Evolutionary conservation across 2,329 filamentous ascomycete species (phyloP).

Genomic region (Fusarium proliferatum): DNA sequence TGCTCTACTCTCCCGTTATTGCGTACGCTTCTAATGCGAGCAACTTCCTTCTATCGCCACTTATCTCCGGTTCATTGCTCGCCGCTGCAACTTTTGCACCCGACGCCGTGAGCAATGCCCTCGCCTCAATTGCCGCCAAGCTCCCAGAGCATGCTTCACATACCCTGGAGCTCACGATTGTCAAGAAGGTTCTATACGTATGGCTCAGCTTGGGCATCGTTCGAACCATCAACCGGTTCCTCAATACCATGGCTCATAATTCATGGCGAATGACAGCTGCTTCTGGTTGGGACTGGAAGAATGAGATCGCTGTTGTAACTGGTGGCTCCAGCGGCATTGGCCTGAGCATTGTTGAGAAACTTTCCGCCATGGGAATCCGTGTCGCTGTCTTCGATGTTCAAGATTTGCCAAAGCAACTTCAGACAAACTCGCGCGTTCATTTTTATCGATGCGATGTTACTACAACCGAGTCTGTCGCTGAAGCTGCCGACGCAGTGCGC

Average conservation of each 20-base stretch:
- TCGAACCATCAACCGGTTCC: conserved; percentile 36
- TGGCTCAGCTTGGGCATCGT: conserved; percentile 43
- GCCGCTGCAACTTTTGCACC: conserved; percentile 29
- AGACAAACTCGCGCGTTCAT: conserved; percentile 34
- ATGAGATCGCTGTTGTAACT: conserved; percentile 57
- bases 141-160: conserved; percentile 12
- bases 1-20: conserved; percentile 38
- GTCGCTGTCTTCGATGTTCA: conserved; percentile 76
- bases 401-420: conserved; percentile 42
- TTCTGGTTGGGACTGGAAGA: conserved; percentile 50
- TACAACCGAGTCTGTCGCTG: conserved; percentile 56
- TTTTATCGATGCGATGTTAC: conserved; percentile 55
- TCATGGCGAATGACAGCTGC: conserved; percentile 42
- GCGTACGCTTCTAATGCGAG: conserved; percentile 1
- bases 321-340: conserved; percentile 59
- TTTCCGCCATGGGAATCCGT: conserved; percentile 60
- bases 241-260: conserved; percentile 47
- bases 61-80: conserved; percentile 34
- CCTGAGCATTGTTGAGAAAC: conserved; percentile 48
- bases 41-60: conserved; percentile 28
- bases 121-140: conserved; percentile 4
- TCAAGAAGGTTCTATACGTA: conserved; percentile 24
- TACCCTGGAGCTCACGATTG: conserved; percentile 9
- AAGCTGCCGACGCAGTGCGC: conserved; percentile 53
- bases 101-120: conserved; percentile 13